Evolutionary conservation across 2,329 filamentous ascomycete genomes (phyloP), one percentile per base, ranked within the genome.

Genomic region (Fusarium longipes): DNA sequence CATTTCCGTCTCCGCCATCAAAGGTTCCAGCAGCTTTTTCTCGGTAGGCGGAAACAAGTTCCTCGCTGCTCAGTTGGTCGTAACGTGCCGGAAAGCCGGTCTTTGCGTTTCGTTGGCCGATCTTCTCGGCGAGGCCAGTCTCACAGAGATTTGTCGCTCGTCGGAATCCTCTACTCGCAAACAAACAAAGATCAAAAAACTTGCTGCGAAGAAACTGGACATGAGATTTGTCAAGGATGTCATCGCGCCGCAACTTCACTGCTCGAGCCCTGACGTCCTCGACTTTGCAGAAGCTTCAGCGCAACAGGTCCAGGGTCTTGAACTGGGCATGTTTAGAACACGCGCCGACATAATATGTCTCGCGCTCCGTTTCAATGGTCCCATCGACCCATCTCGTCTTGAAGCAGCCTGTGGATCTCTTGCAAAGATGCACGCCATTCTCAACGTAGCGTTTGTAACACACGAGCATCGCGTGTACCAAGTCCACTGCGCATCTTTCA

Each of bases 381-480:
- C 78, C 0, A 68, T 86, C 0, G 77, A 81, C 29, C 67, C 74
- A 42, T 77, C 78, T 39, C 81, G 79, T 60, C 78, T 86, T 2
- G 80, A 85, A 58, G 76, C 78, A 2, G 82, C 83, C 0, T 86
- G 83, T 65, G 76, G 77, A 22, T 77, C 78, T 14, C 76, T 86
- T 10, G 75, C 77, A 0, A 74, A 74, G 32, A 76, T 83, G 33
- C 84, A 86, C 39, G 81, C 83, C 0, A 83, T 86, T 27, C 78
- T 89, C 9, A 82, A 86, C 22, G 87, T 87, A 0, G 81, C 82
- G 0, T 88, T 88, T 54, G 77, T 84, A 4, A 74, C 79, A 0
- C 79, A 84, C 44, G 78, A 80, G 12, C 78, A 82, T 8, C 78
- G 77, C 4, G 76, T 86, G 0, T 85, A 82, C 66, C 84, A 86